Evolutionary conservation across 2,329 filamentous ascomycete genomes (phyloP), one percentile per base, ranked within the genome.

Genomic region (Calonectria leucothoes): DNA sequence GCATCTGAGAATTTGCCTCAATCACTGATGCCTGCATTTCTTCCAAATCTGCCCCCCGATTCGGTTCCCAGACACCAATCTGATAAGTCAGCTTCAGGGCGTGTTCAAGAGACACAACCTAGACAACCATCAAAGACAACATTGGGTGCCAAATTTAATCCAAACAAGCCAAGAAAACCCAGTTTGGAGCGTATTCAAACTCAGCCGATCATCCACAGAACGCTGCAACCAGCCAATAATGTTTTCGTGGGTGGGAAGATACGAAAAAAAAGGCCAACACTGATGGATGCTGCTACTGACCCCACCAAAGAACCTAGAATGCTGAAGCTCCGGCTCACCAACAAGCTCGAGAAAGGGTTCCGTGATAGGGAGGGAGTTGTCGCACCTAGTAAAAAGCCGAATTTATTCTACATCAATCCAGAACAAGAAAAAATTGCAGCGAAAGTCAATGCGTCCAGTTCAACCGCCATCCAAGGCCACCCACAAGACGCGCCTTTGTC

Each of bases 241-340:
- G 84, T 90, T 1, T 90, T 90, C 61, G 74, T 80, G 8, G 83
- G 83, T 12, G 88, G 89, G 2, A 88, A 83, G 70, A 80, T 76
- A 31, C 81, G 77, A 35, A 88, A 85, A 73, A 77, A 78, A 25
- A 82, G 86, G 17, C 52, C 69, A 2, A 84, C 75, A 15, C 79
- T 90, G 4, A 78, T 76, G 17, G 84, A 87, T 4, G 82, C 69
- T 11, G 86, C 87, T 71, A 79, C 79, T 17, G 86, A 91, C 78
- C 76, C 85, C 11, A 83, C 76, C 2, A 88, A 84, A 73, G 74
- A 80, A 1, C 84, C 85, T 0, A 88, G 85, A 57, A 72, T 85
- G 12, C 88, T 90, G 51, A 80, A 69, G 23, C 55, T 63, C 72
- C 85, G 83, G 12, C 74, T 83, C 11, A 77, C 80, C 31, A 85